These are phyloP conservation scores for Ambrosia hybrid DNA, from an alignment of 140 eudicot species.

Conservation along the genomic window DNA sequence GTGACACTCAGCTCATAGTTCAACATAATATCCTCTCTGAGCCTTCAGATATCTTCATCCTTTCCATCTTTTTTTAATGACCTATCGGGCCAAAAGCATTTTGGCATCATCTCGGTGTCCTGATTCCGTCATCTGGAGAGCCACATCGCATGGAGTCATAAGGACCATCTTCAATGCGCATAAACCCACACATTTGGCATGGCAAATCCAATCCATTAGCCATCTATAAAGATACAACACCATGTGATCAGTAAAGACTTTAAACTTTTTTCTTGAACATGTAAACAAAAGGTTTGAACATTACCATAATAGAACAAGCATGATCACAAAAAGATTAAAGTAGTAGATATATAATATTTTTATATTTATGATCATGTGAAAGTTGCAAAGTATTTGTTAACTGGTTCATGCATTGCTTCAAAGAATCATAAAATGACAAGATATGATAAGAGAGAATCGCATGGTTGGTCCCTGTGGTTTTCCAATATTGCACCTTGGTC, in stretches of 20 bases:
- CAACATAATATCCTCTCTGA: too few relatives aligned
- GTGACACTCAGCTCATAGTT: too few relatives aligned
- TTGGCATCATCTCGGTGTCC: conserved; percentile 62
- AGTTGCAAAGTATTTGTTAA: neutral
- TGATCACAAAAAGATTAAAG: neutral
- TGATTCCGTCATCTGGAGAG: conserved; percentile 49
- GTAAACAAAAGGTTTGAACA: neutral
- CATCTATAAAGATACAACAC: conserved; percentile 34
- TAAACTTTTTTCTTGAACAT: neutral
- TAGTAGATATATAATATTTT: neutral
- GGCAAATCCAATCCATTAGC: conserved; percentile 19
- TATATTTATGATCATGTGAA: neutral
- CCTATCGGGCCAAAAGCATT: conserved; percentile 14
- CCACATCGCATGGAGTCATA: conserved; percentile 66
- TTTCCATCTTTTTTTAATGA: too few relatives aligned
- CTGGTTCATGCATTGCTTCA: too few relatives aligned
- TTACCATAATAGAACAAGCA: neutral
- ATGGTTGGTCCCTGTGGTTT: too few relatives aligned
- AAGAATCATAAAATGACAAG: too few relatives aligned
- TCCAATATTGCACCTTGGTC: too few relatives aligned
- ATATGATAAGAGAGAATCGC: too few relatives aligned
- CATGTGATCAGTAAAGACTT: neutral
- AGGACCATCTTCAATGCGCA: conserved; percentile 42
- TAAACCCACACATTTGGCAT: conserved; percentile 58
- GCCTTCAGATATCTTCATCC: too few relatives aligned